Evolutionary conservation across 306 rosid genomes (phyloP), one percentile per base, ranked within the genome.

Genomic region (Oxytropis ochrocephala): DNA sequence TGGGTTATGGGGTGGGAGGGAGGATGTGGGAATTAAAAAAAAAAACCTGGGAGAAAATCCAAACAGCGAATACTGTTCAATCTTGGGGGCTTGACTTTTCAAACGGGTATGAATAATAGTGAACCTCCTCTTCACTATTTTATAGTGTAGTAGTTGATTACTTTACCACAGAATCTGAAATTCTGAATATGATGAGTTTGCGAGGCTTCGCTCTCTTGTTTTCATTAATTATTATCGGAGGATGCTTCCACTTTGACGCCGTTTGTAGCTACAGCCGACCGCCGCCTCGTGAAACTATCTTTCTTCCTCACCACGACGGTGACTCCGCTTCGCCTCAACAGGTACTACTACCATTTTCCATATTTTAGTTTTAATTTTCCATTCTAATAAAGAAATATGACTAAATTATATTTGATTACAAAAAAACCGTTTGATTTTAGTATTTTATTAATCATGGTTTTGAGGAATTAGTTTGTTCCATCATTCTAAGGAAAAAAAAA

Each of bases 251-350:
- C 10, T 38, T 73, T 14, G 64, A 11, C 53, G 21, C 7, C 54
- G 73, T 62, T n/a, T 5, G 14, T 17, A 39, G 73, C 44, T 78
- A 82, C 74, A 60, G 1, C 4, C 81, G 79, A 0, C 81, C 86
- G 10, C 81, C 81, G 5, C 65, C 76, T 44, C 74, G 81, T 4
- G 11, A 68, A 50, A 66, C 64, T 11, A 18, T 74, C 14, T 18
- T 46, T 69, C 48, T 41, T 9, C 53, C 35, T 0, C 74, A 70
- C 2, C 10, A 30, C 19, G 13, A 7, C 2, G 69, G 57, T 58
- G 66, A 47, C 10, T 4, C 56, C 9, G 8, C 17, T 48, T 41
- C 69, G 0, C 86, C 86, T 6, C 83, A 82, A 39, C 86, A 82
- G 81, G 81, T n/a, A n/a, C n/a, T 82, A 64, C 19, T 17, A 38